Conservation (phyloP, 2,329 filamentous ascomycete species). For the Cadophora gregata region DNA sequence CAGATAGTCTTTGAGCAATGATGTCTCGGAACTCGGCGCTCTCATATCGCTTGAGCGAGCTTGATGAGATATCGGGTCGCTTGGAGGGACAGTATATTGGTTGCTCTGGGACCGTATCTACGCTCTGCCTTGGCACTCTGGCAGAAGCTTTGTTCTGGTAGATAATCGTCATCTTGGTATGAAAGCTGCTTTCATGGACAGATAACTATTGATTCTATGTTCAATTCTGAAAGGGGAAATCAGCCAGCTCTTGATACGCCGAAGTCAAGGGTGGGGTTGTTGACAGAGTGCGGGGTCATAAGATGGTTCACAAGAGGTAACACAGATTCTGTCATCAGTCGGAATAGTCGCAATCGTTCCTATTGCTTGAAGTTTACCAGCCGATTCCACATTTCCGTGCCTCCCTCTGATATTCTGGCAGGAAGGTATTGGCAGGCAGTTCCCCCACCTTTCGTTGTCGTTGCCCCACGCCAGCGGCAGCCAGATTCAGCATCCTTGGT, state of each 20-base stretch:
- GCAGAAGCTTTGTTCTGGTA: neutral
- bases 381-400: too few relatives aligned
- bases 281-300: neutral
- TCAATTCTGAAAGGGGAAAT: too few relatives aligned
- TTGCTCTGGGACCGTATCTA: neutral
- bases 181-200: too few relatives aligned
- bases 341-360: too few relatives aligned
- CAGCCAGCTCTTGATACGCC: too few relatives aligned
- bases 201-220: too few relatives aligned
- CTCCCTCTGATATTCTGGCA: too few relatives aligned
- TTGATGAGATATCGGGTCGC: slow-evolving; percentile 5
- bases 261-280: too few relatives aligned
- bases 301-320: neutral
- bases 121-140: too few relatives aligned
- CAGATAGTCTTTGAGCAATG: slow-evolving; percentile 33
- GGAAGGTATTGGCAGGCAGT: neutral
- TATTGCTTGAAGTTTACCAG: too few relatives aligned
- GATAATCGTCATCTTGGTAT: neutral
- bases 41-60: slow-evolving; percentile 12
- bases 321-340: neutral
- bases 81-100: slow-evolving; percentile 5
- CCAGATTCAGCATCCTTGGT: neutral
- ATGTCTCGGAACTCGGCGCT: slow-evolving; percentile 23
- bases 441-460: neutral
- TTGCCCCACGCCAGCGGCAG: neutral